Conservation (phyloP, 768 basidiomycete genomes). For the Pholiota conissans region DNA sequence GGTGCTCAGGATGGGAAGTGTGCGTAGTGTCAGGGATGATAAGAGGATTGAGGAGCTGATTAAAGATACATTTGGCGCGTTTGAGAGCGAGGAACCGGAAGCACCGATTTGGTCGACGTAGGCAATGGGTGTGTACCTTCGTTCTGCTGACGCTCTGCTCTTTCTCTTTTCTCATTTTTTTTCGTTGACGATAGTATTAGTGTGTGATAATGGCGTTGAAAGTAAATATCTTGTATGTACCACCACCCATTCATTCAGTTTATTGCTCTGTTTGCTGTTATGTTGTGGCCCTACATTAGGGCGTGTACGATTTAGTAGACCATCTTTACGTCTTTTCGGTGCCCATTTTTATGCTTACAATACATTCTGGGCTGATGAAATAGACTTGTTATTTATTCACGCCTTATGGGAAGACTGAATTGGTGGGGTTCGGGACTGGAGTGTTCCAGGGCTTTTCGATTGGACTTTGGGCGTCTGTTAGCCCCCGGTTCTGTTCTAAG, state of each 20-base stretch:
- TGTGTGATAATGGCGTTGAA: not conserved
- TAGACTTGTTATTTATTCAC: not conserved
- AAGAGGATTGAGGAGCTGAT: constrained; percentile 11
- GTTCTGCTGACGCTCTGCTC: not conserved
- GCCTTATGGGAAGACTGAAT: not conserved
- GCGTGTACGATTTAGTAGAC: not conserved
- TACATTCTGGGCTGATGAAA: not conserved
- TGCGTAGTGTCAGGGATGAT: constrained; percentile 5
- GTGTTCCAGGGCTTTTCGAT: too few species aligned
- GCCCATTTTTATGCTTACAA: too few species aligned
- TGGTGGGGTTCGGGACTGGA: too few species aligned
- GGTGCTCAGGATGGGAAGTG: constrained; percentile 8
- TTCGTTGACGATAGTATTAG: not conserved
- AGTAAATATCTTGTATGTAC: not conserved
- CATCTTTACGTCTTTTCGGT: not conserved
- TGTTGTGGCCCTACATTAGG: not conserved
- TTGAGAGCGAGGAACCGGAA: not conserved
- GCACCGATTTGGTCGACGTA: not conserved
- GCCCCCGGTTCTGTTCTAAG: too few species aligned
- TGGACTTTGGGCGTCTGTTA: too few species aligned
- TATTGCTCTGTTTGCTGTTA: not conserved
- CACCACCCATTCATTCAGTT: not conserved
- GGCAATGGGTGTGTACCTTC: not conserved
- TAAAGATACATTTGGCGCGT: constrained; percentile 20
- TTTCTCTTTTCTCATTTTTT: not conserved